Percentiles rank a stretch among this genome's conserved stretches.
Conservation (phyloP, 768 basidiomycete genomes). For the Lactifluus rugatus region DNA sequence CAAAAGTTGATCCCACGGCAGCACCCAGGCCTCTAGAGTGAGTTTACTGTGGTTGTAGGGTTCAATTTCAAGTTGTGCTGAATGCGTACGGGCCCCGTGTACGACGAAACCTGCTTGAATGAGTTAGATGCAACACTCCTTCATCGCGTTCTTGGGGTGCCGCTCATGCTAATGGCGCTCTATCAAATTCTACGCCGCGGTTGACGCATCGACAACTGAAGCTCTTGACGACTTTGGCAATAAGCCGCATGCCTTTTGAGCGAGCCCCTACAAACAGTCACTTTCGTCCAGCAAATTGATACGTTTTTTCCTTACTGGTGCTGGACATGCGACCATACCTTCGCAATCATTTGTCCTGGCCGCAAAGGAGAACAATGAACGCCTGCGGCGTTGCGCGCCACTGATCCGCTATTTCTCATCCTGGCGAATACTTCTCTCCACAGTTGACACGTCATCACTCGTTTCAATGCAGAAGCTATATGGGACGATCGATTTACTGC, state of each 20-base stretch:
- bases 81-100: slow-evolving; percentile 51
- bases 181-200: slow-evolving; percentile 31
- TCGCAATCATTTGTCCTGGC: slow-evolving; percentile 60
- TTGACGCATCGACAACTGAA: background rate
- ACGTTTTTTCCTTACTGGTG: slow-evolving; percentile 26
- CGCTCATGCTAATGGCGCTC: slow-evolving; percentile 42
- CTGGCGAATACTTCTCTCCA: slow-evolving; percentile 72
- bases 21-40: too few species aligned
- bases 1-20: too few species aligned
- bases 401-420: slow-evolving; percentile 29
- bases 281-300: too few species aligned
- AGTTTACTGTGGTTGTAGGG: too few species aligned
- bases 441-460: slow-evolving; percentile 47
- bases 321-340: slow-evolving; percentile 44
- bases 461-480: slow-evolving; percentile 35
- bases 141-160: slow-evolving; percentile 40
- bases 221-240: slow-evolving; percentile 6
- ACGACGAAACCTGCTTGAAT: slow-evolving; percentile 63
- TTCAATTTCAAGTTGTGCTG: too few species aligned
- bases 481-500: slow-evolving; percentile 50
- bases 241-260: too few species aligned
- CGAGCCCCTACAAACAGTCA: too few species aligned
- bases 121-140: slow-evolving; percentile 70
- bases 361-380: slow-evolving; percentile 70
- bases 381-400: slow-evolving; percentile 48